A percentile compares a stretch with the other conserved stretches of the same genome.
phyloP scores from a whole-genome alignment of 2,329 filamentous ascomycete genomes.

The Waltergamsia citrina region DNA sequence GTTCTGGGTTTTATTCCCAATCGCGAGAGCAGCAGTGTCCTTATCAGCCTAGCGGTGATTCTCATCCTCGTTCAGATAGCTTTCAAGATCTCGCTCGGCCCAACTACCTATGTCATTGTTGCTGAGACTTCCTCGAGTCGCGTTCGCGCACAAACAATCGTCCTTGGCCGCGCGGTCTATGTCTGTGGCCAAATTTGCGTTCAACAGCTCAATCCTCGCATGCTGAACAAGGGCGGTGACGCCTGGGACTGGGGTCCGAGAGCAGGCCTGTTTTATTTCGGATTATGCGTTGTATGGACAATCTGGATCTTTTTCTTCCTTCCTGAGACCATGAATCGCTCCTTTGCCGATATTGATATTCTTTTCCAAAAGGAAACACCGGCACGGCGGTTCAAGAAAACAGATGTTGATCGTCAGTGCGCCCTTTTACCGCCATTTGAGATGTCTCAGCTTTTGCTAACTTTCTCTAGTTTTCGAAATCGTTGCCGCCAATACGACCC shows the following conservation, averaged over 20 bases:
- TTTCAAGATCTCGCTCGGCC: conserved; percentile 34
- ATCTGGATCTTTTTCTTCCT: conserved; percentile 33
- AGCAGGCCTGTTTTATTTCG: conserved; percentile 22
- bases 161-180: conserved; percentile 29
- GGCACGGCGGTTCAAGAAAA: conserved; percentile 21
- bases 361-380: conserved; percentile 28
- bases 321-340: conserved; percentile 33
- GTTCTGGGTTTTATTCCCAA: conserved; percentile 23
- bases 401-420: conserved; percentile 19
- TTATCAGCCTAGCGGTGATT: conserved; percentile 24
- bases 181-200: conserved; percentile 27
- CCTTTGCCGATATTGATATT: conserved; percentile 36
- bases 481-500: too few relatives aligned
- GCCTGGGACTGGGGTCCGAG: conserved; percentile 24
- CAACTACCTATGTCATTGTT: conserved; percentile 32
- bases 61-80: conserved; percentile 28
- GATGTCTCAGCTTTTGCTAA: too few relatives aligned
- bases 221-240: conserved; percentile 16
- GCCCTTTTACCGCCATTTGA: too few relatives aligned
- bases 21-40: conserved; percentile 17
- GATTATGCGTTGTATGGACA: conserved; percentile 26
- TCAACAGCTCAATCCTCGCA: conserved; percentile 25
- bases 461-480: too few relatives aligned
- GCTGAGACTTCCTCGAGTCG: conserved; percentile 32
- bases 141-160: conserved; percentile 32